Evolutionary conservation across 306 rosid genomes (phyloP).

Genomic region (Acacia melanoxylon): DNA sequence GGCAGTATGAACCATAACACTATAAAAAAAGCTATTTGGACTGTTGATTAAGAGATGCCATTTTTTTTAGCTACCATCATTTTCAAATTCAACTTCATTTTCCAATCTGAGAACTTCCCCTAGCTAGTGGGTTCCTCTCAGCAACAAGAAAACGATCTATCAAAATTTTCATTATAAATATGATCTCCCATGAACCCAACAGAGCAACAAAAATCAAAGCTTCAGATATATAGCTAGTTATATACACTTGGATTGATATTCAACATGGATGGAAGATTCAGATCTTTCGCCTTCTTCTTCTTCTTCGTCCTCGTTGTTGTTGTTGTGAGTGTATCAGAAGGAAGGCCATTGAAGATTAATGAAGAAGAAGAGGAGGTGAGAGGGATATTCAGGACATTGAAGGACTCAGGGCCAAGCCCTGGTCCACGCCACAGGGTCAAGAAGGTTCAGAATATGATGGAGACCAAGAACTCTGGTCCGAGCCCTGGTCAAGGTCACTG

Average conservation of each 20-base stretch:
- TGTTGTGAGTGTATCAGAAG: slow-evolving; percentile 34
- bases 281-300: slow-evolving; percentile 28
- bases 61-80: slow-evolving; percentile 7
- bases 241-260: not conserved
- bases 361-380: slow-evolving; percentile 3
- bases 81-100: slow-evolving; percentile 16
- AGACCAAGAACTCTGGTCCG: slow-evolving; percentile 48
- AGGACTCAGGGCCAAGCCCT: slow-evolving; percentile 35
- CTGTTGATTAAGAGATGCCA: not conserved
- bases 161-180: slow-evolving; percentile 44
- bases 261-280: slow-evolving; percentile 47
- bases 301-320: slow-evolving; percentile 30
- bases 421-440: slow-evolving; percentile 28
- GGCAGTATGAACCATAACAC: not conserved
- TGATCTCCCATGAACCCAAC: slow-evolving; percentile 27
- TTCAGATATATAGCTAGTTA: not conserved
- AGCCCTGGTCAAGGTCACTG: slow-evolving; percentile 45
- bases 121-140: slow-evolving; percentile 34
- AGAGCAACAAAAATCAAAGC: not conserved
- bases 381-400: slow-evolving; percentile 26
- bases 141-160: slow-evolving; percentile 1
- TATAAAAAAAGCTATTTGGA: not conserved
- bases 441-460: slow-evolving; percentile 5
- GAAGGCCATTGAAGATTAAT: slow-evolving; percentile 32
- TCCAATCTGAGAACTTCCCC: slow-evolving; percentile 27